Conservation (phyloP, 108 stramenopile species). For the Discostella stelligeroides region DNA sequence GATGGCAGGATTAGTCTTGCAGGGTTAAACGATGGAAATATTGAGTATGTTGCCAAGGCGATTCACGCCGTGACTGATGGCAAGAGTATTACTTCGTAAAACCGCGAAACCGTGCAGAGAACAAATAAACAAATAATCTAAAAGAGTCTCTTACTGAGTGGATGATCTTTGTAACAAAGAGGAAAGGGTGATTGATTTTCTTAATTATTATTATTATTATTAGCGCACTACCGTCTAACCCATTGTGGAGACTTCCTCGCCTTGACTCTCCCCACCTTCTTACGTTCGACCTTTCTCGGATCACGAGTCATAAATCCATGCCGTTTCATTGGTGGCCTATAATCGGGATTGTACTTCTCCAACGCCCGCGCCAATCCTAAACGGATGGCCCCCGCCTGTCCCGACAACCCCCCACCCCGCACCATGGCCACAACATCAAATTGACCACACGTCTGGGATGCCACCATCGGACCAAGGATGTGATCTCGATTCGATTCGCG, state of each 20-base stretch:
- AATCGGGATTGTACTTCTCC: constrained; percentile 92
- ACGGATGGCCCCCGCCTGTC: constrained; percentile 94
- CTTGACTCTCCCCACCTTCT: constrained; percentile 96
- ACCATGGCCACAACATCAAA: constrained; percentile 87
- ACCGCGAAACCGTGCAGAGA: too few relatives aligned
- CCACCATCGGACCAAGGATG: constrained; percentile 85
- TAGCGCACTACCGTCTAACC: constrained; percentile 89
- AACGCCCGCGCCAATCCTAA: constrained; percentile 93
- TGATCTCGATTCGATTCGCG: constrained; percentile 72
- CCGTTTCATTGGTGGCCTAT: constrained; percentile 89
- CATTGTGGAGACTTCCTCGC: constrained; percentile 97
- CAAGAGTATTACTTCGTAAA: constrained; percentile 62
- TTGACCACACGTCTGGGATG: constrained; percentile 82
- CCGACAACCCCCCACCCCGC: constrained; percentile 85
- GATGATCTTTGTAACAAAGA: too few relatives aligned
- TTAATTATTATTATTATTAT: neutral
- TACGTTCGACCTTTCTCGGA: constrained; percentile 95
- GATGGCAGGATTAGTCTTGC: constrained; percentile 99
- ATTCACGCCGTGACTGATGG: constrained; percentile 92
- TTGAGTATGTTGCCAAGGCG: constrained; percentile 92
- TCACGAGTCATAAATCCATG: constrained; percentile 93
- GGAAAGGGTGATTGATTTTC: neutral
- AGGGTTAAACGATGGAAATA: constrained; percentile 93
- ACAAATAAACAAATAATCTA: too few relatives aligned
- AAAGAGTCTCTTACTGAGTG: too few relatives aligned